These are phyloP conservation scores for Candida pini DNA, from an alignment of 805 yeast species.

Conservation along the genomic window DNA sequence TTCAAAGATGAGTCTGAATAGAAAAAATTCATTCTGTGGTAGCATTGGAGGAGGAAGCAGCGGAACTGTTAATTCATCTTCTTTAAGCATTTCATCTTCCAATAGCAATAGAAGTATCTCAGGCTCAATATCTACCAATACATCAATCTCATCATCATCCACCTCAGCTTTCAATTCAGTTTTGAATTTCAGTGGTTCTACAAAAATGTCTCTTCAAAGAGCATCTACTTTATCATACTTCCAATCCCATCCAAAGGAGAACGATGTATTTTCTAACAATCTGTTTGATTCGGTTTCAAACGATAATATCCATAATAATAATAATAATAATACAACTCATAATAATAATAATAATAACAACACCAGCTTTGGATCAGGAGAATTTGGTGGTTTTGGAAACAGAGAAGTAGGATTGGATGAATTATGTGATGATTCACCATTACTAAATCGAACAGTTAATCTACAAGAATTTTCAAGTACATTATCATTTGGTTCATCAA, in stretches of 20 bases:
- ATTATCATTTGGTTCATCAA: background rate
- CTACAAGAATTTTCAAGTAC: constrained; percentile 1
- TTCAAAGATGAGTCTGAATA: constrained; percentile 24
- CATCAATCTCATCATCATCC: constrained; percentile 3
- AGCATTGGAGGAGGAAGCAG: constrained; percentile 4
- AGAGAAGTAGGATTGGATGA: constrained; percentile 19
- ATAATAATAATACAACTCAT: background rate
- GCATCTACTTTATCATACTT: constrained; percentile 1
- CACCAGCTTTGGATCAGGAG: constrained; percentile 8
- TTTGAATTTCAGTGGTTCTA: constrained; percentile 20
- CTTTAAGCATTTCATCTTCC: background rate
- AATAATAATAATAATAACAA: background rate
- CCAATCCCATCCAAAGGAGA: background rate
- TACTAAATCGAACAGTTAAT: constrained; percentile 10
- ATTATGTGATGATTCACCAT: constrained; percentile 20
- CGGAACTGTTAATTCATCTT: constrained; percentile 4
- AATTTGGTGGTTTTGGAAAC: constrained; percentile 24
- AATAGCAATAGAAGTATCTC: background rate
- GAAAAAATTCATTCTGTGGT: constrained; percentile 17
- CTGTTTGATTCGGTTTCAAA: background rate
- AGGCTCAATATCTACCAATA: too few species aligned
- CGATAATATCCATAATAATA: background rate
- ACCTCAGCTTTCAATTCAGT: constrained; percentile 5
- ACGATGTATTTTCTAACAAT: background rate
- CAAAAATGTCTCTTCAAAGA: constrained; percentile 4